A percentile compares a stretch with the other conserved stretches of the same genome.
Evolutionary conservation across 1,284 basidiomycete genomes (phyloP).

Genomic region (Ustilago hordei): DNA sequence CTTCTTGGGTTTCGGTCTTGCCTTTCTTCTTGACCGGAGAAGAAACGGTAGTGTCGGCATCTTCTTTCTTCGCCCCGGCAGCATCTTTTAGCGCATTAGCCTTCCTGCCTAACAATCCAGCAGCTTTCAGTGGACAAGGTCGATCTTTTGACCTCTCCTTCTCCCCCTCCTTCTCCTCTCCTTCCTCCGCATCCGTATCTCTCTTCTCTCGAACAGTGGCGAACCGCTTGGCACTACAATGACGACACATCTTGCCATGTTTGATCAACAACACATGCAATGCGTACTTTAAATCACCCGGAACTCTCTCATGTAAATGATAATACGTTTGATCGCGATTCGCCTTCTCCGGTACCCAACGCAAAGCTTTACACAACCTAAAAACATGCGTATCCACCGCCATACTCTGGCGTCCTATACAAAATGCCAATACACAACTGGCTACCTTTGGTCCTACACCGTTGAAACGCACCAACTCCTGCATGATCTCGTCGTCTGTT

Average conservation of each 20-base stretch:
- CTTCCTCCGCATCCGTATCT: conserved; percentile 15
- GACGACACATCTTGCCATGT: conserved; percentile 72
- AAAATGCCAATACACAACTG: conserved; percentile 82
- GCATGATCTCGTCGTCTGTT: conserved; percentile 77
- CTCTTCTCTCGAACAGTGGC: conserved; percentile 64
- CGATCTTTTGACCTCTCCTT: conserved; percentile 10
- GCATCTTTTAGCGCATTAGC: conserved; percentile 50
- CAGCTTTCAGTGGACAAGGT: conserved; percentile 47
- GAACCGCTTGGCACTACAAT: conserved; percentile 67
- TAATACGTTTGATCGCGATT: conserved; percentile 77
- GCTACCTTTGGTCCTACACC: conserved; percentile 84
- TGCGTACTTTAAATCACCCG: conserved; percentile 77
- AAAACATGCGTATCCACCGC: conserved; percentile 79
- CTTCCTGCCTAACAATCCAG: conserved; percentile 45
- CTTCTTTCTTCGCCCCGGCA: conserved; percentile 6
- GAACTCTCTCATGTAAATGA: conserved; percentile 77
- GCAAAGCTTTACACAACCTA: conserved; percentile 76
- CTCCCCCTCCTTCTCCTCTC: neutral
- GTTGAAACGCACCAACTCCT: conserved; percentile 69
- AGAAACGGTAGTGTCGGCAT: neutral
- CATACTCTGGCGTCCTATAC: conserved; percentile 78
- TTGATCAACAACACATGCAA: conserved; percentile 79
- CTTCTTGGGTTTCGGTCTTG: conserved; percentile 7
- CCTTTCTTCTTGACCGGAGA: neutral
- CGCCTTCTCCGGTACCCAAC: conserved; percentile 78